A percentile compares a stretch with the other conserved stretches of the same genome.
Conservation (phyloP, 2,329 filamentous ascomycete genomes). For the Pyrenochaeta sp. region DNA sequence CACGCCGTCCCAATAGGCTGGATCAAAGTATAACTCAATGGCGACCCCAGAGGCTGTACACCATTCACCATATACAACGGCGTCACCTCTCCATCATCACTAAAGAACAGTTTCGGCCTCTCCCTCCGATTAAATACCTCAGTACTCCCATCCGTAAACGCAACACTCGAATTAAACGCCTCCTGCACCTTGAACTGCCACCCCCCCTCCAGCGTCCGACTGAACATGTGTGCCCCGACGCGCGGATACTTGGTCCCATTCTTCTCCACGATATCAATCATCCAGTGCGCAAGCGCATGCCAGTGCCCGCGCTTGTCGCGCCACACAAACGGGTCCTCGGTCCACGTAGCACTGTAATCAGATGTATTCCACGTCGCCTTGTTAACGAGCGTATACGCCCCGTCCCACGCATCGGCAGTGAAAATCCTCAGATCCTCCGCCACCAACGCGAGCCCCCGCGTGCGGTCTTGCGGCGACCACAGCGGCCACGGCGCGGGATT, state of each 20-base stretch:
- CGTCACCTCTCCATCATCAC: slow-evolving; percentile 54
- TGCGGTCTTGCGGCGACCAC: slow-evolving; percentile 35
- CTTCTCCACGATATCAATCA: slow-evolving; percentile 39
- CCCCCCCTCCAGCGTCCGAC: slow-evolving; percentile 31
- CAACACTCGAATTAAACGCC: slow-evolving; percentile 36
- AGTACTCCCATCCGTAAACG: slow-evolving; percentile 52
- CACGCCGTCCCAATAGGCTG: slow-evolving; percentile 45
- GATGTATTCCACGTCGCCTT: slow-evolving; percentile 28
- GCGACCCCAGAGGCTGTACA: slow-evolving; percentile 52
- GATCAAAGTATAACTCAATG: slow-evolving; percentile 50
- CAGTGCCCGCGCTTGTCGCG: slow-evolving; percentile 46
- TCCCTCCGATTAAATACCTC: slow-evolving; percentile 55
- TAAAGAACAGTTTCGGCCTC: slow-evolving; percentile 59
- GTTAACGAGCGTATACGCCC: slow-evolving; percentile 32
- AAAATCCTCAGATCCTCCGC: slow-evolving; percentile 50
- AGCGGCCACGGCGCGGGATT: slow-evolving; percentile 55
- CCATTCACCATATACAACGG: slow-evolving; percentile 58
- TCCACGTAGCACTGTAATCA: slow-evolving; percentile 26
- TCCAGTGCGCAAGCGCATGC: slow-evolving; percentile 46
- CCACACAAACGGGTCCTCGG: slow-evolving; percentile 48
- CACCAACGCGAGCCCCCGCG: slow-evolving; percentile 39
- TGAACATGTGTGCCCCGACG: slow-evolving; percentile 45
- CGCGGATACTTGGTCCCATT: slow-evolving; percentile 37
- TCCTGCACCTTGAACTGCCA: slow-evolving; percentile 45
- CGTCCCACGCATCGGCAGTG: slow-evolving; percentile 32